A percentile compares a stretch with the other conserved stretches of the same genome.
Conservation (phyloP, 257 asterid species). For the Solanum sitiens region DNA sequence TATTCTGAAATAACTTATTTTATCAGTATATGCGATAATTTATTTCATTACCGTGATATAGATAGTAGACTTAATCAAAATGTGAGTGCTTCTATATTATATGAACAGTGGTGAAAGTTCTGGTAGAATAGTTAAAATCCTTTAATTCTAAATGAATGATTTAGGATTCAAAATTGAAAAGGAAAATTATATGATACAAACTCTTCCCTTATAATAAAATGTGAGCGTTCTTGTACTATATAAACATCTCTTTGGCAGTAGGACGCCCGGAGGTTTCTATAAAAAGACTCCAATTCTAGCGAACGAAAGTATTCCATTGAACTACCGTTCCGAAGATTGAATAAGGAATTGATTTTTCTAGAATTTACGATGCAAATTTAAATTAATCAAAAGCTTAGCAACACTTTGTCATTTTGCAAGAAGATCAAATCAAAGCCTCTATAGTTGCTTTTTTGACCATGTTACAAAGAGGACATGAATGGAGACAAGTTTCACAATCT, state of each 20-base stretch:
- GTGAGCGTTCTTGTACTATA: background rate
- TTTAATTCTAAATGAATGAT: background rate
- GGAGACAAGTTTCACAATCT: constrained; percentile 42
- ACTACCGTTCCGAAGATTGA: background rate
- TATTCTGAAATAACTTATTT: too few relatives aligned
- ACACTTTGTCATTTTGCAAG: background rate
- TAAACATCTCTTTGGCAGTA: background rate
- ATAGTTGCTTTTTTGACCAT: constrained; percentile 39
- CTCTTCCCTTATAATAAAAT: background rate
- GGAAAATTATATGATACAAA: background rate
- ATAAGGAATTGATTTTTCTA: background rate
- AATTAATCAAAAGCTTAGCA: background rate
- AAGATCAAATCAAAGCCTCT: constrained; percentile 33
- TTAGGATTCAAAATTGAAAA: background rate
- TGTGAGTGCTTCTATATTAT: background rate
- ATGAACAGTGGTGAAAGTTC: too few relatives aligned
- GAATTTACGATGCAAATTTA: background rate
- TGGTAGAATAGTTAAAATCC: background rate
- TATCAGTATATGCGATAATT: too few relatives aligned
- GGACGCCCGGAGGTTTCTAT: background rate
- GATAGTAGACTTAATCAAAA: background rate
- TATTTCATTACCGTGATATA: too few relatives aligned
- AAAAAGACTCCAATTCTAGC: background rate
- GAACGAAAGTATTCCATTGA: background rate
- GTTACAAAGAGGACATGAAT: constrained; percentile 62